These are phyloP conservation scores for Salvia rosmarinus DNA, from an alignment of 257 asterid species.

Conservation along the genomic window DNA sequence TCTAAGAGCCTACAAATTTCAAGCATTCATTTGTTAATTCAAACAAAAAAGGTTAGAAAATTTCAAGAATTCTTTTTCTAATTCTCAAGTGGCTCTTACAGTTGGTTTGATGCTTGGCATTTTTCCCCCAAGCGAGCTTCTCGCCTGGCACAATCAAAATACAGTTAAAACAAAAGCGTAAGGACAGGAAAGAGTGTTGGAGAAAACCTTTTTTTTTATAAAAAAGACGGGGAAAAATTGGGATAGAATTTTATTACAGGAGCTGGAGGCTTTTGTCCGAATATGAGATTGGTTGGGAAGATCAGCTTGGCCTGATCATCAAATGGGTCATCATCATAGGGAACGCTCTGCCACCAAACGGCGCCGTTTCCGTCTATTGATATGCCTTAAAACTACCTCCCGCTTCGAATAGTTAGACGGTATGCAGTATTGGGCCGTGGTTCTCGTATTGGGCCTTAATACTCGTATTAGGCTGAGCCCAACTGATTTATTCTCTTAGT, in stretches of 20 bases:
- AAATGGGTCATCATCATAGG: slow-evolving; percentile 58
- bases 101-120: slow-evolving; percentile 92
- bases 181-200: slow-evolving; percentile 5
- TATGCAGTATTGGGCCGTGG: no score
- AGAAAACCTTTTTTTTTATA: neutral
- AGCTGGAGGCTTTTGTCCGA: slow-evolving; percentile 40
- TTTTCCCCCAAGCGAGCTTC: slow-evolving; percentile 60
- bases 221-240: neutral
- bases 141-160: slow-evolving; percentile 45
- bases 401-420: no score
- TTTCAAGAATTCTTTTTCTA: neutral
- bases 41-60: neutral
- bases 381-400: no score
- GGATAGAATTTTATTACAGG: slow-evolving; percentile 49
- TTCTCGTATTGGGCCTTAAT: no score
- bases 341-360: slow-evolving; percentile 80
- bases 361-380: slow-evolving; percentile 94
- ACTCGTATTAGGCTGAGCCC: no score
- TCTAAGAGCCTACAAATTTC: slow-evolving; percentile 68
- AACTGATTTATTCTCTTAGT: no score
- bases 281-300: slow-evolving; percentile 59
- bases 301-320: slow-evolving; percentile 79
- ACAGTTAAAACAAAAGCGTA: slow-evolving; percentile 16
- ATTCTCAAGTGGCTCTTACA: slow-evolving; percentile 47
- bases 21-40: neutral